Conservation (phyloP, 441 rosid species). For the Erodium texanum region DNA sequence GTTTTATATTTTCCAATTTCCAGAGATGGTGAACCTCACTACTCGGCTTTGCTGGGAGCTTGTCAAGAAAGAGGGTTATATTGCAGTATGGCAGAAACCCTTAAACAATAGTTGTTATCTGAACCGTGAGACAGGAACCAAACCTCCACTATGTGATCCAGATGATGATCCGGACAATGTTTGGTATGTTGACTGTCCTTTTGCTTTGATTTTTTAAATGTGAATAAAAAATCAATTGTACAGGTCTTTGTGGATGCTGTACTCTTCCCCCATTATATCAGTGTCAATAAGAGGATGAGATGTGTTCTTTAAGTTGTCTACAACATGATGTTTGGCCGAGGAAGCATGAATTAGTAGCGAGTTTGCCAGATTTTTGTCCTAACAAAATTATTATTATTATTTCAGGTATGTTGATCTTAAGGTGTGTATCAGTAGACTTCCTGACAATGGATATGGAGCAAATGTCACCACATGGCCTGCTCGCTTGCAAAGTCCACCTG, state of each 20-base stretch:
- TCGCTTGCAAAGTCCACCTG: conserved; percentile 79
- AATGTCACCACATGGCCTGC: conserved; percentile 70
- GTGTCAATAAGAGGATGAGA: neutral
- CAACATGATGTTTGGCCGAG: neutral
- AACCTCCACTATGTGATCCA: conserved; percentile 65
- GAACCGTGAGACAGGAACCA: conserved; percentile 53
- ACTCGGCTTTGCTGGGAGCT: conserved; percentile 88
- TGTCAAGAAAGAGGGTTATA: conserved; percentile 88
- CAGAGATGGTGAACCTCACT: conserved; percentile 94
- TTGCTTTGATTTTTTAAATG: neutral
- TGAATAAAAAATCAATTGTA: neutral
- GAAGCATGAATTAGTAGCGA: conserved; percentile 6
- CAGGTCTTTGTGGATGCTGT: neutral
- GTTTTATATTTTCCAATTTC: conserved; percentile 19
- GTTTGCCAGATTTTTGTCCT: no score
- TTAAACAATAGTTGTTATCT: conserved; percentile 70
- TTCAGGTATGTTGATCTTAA: conserved; percentile 79
- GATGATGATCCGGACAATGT: conserved; percentile 86
- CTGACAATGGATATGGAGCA: conserved; percentile 79
- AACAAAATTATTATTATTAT: conserved; percentile 3
- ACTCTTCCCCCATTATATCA: neutral
- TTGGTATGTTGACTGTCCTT: conserved; percentile 43
- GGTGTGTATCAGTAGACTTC: conserved; percentile 75
- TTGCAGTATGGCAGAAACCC: conserved; percentile 95
- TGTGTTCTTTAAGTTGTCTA: neutral